Evolutionary conservation across 208 protist genomes (phyloP).

Genomic region (Trichomonas tenax): DNA sequence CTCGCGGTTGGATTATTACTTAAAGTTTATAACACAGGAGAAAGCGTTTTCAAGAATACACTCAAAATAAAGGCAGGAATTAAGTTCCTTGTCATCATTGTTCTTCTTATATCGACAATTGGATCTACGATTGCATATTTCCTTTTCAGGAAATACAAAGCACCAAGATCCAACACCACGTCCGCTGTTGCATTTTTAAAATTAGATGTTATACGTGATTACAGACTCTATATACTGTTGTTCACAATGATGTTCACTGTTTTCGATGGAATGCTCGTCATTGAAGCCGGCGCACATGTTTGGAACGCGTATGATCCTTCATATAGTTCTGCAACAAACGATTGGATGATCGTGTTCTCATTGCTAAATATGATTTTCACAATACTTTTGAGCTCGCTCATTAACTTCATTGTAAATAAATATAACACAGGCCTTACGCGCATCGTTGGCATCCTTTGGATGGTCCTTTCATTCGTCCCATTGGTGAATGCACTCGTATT

Average conservation of each 20-base stretch:
- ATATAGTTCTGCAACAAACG: background rate
- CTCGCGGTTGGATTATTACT: background rate
- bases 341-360: background rate
- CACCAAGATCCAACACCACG: background rate
- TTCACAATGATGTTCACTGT: background rate
- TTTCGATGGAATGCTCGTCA: background rate
- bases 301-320: background rate
- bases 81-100: background rate
- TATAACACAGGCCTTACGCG: background rate
- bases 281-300: background rate
- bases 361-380: background rate
- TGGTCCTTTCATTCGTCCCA: background rate
- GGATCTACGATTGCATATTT: background rate
- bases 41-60: background rate
- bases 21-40: background rate
- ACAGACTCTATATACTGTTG: background rate
- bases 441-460: background rate
- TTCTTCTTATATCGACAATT: background rate
- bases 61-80: background rate
- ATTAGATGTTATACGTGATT: background rate
- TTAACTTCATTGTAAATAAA: background rate
- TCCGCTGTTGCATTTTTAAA: background rate
- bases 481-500: background rate
- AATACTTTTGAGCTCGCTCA: background rate
- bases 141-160: background rate